Percentiles rank a stretch among this genome's conserved stretches.
Evolutionary conservation across 306 rosid species (phyloP).

Genomic region (Vigna reflexopilosa): DNA sequence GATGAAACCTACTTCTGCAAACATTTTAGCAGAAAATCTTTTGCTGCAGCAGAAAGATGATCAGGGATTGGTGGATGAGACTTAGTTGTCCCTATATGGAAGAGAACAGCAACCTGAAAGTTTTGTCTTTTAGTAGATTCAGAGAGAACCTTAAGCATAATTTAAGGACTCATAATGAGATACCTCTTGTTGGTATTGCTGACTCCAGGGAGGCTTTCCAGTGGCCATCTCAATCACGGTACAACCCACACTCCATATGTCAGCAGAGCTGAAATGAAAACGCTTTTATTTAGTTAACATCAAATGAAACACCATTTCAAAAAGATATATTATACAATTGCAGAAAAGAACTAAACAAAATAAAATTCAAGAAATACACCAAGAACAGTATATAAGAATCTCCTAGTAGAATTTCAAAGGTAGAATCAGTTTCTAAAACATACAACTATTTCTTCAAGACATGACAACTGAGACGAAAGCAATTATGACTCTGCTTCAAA

Average conservation of each 20-base stretch:
- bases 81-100: conserved; percentile 95
- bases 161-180: conserved; percentile 26
- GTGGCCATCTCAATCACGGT: conserved; percentile 99
- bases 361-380: conserved; percentile 8
- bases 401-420: conserved; percentile 2
- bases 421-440: conserved; percentile 3
- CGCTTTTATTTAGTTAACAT: conserved; percentile 30
- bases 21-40: conserved; percentile 94
- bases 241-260: conserved; percentile 99
- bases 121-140: conserved; percentile 51
- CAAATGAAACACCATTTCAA: conserved; percentile 34
- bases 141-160: conserved; percentile 36
- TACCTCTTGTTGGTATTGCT: conserved; percentile 98
- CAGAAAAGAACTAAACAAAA: conserved; percentile 8
- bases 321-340: not conserved
- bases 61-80: conserved; percentile 99
- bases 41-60: conserved; percentile 82
- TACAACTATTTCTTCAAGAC: conserved; percentile 5
- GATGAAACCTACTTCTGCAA: conserved; percentile 75
- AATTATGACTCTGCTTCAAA: conserved; percentile 32
- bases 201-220: conserved; percentile 99
- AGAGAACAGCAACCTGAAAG: conserved; percentile 96
- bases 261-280: conserved; percentile 82
- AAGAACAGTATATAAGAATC: conserved; percentile 22
- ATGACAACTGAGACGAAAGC: conserved; percentile 3